Evolutionary conservation across 306 rosid genomes (phyloP).

Genomic region (Dryas octopetala): DNA sequence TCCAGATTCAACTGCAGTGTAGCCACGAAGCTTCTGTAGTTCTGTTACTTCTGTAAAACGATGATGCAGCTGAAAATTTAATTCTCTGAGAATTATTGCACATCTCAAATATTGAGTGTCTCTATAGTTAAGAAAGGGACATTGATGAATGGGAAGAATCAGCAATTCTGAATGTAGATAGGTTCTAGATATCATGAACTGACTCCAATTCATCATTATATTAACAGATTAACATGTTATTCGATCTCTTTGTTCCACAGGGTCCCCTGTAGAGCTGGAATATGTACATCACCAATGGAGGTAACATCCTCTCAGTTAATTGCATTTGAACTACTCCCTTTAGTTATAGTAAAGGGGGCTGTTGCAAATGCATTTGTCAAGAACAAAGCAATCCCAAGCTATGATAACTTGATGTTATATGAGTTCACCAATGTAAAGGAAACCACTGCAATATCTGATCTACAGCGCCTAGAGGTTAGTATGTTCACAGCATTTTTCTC

Average conservation of each 20-base stretch:
- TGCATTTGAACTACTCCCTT: slow-evolving; percentile 53
- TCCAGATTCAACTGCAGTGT: slow-evolving; percentile 7
- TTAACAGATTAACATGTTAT: neutral
- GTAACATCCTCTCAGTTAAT: slow-evolving; percentile 70
- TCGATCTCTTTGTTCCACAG: slow-evolving; percentile 35
- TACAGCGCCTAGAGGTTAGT: slow-evolving; percentile 75
- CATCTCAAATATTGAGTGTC: neutral
- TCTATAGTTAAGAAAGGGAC: neutral
- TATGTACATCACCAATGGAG: slow-evolving; percentile 67
- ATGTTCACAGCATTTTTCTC: neutral
- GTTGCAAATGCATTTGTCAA: slow-evolving; percentile 48
- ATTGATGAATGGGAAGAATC: neutral
- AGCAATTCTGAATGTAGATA: neutral
- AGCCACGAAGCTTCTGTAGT: neutral
- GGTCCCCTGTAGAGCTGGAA: slow-evolving; percentile 59
- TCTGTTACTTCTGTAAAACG: slow-evolving; percentile 24
- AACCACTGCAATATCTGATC: slow-evolving; percentile 45
- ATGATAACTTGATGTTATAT: slow-evolving; percentile 36
- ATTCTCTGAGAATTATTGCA: neutral
- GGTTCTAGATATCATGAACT: neutral
- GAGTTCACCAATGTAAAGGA: slow-evolving; percentile 33
- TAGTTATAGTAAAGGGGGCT: slow-evolving; percentile 59
- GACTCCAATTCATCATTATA: neutral
- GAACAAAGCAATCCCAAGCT: slow-evolving; percentile 40
- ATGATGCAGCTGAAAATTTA: neutral